A percentile compares a stretch with the other conserved stretches of the same genome.
Evolutionary conservation across 2,329 filamentous ascomycete species (phyloP).

Genomic region (Didymella segeticola): DNA sequence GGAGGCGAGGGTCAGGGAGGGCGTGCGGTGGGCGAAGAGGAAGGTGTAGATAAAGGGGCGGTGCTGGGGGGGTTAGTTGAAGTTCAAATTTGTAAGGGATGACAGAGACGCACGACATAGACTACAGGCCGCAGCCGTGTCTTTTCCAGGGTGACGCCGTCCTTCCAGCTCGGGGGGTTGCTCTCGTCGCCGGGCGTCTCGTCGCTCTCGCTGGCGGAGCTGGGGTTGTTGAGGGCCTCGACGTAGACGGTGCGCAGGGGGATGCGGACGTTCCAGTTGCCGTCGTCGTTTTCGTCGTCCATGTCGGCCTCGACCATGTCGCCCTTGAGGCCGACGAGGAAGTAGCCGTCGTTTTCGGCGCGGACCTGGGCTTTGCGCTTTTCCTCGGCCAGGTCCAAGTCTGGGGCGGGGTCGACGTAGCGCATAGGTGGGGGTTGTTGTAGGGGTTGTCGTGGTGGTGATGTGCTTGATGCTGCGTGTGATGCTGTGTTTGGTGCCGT

Average conservation of each 20-base stretch:
- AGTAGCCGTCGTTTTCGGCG: slow-evolving; percentile 60
- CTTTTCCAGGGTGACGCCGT: slow-evolving; percentile 15
- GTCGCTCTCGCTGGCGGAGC: slow-evolving; percentile 24
- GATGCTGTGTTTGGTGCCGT: background rate
- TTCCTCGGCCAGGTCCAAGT: slow-evolving; percentile 60
- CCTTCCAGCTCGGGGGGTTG: slow-evolving; percentile 18
- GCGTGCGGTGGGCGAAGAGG: slow-evolving; percentile 69
- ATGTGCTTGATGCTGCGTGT: too few relatives aligned
- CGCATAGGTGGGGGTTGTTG: slow-evolving; percentile 45
- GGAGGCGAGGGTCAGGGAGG: slow-evolving; percentile 55
- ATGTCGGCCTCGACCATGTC: slow-evolving; percentile 64
- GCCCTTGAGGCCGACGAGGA: slow-evolving; percentile 72
- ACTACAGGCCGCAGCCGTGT: slow-evolving; percentile 69
- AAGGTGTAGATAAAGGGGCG: slow-evolving; percentile 80
- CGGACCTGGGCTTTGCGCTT: slow-evolving; percentile 64
- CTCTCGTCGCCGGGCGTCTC: slow-evolving; percentile 30
- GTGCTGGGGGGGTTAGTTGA: slow-evolving; percentile 44
- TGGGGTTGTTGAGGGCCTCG: slow-evolving; percentile 60
- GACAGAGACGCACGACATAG: slow-evolving; percentile 61
- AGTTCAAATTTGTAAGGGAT: too few relatives aligned
- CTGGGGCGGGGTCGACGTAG: slow-evolving; percentile 46
- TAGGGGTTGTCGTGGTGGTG: too few relatives aligned
- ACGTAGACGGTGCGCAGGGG: slow-evolving; percentile 71
- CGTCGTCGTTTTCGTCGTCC: slow-evolving; percentile 49
- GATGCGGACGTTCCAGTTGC: slow-evolving; percentile 57